Evolutionary conservation across 129 eudicot species (phyloP).

Genomic region (Ambrosia artemisiifolia): DNA sequence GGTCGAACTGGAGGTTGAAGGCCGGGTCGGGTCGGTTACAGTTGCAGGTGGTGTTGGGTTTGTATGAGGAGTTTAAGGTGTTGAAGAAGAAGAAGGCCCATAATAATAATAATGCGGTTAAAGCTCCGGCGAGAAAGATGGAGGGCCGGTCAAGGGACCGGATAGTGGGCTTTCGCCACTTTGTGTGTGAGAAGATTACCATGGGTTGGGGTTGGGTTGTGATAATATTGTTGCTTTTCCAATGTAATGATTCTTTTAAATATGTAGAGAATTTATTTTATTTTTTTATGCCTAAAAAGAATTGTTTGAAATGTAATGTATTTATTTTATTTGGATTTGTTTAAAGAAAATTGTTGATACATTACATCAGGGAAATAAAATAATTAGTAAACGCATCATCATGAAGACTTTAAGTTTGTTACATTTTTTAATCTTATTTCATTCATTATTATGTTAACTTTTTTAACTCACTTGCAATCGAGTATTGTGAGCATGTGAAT

Average conservation of each 20-base stretch:
- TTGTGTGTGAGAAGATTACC: conserved; percentile 23
- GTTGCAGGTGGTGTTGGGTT: conserved; percentile 9
- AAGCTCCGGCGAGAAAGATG: conserved; percentile 39
- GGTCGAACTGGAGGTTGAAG: conserved; percentile 29
- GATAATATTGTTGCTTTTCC: conserved; percentile 7
- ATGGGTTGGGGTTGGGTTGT: background rate
- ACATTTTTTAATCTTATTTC: too few relatives aligned
- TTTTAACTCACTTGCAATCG: background rate
- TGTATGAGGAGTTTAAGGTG: conserved; percentile 3
- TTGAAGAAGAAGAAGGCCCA: conserved; percentile 31
- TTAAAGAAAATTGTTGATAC: too few relatives aligned
- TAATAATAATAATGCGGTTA: conserved; percentile 13
- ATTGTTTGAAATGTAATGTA: background rate
- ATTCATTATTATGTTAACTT: too few relatives aligned
- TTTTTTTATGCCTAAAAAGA: background rate
- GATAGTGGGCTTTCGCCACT: conserved; percentile 34
- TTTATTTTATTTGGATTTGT: background rate
- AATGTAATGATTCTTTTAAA: conserved; percentile 23
- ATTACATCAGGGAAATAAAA: background rate
- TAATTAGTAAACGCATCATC: too few relatives aligned
- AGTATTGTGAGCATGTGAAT: background rate
- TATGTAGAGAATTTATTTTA: conserved; percentile 20
- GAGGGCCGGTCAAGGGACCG: conserved; percentile 35
- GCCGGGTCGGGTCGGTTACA: conserved; percentile 24
- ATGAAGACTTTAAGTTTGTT: too few relatives aligned